Evolutionary conservation across 352 stramenopile genomes (phyloP).

Genomic region (Globisporangium mamillatum): DNA sequence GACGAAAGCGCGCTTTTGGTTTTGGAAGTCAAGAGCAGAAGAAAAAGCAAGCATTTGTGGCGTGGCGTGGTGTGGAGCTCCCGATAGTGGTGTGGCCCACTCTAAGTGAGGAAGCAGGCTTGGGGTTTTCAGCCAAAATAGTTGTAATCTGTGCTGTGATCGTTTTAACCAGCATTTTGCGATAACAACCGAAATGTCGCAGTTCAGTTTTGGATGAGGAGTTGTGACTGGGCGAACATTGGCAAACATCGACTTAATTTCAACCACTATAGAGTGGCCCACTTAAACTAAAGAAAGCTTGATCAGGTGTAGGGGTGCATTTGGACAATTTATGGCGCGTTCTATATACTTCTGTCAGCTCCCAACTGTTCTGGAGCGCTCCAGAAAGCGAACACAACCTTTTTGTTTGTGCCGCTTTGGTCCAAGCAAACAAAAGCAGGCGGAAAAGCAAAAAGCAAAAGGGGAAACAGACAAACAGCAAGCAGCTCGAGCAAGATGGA

Average conservation of each 20-base stretch:
- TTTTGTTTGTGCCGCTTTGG: neutral
- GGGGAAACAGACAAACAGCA: neutral
- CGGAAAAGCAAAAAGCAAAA: neutral
- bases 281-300: neutral
- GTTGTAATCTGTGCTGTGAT: too few relatives aligned
- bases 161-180: too few relatives aligned
- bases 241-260: neutral
- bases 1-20: constrained; percentile 7
- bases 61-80: too few relatives aligned
- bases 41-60: too few relatives aligned
- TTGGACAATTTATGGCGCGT: constrained; percentile 1
- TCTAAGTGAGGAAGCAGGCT: neutral
- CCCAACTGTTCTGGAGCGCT: neutral
- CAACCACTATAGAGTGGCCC: neutral
- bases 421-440: neutral
- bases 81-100: neutral
- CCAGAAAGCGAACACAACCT: neutral
- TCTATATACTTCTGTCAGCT: neutral
- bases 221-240: neutral
- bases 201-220: neutral
- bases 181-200: too few relatives aligned
- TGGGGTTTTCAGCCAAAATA: too few relatives aligned
- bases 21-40: neutral
- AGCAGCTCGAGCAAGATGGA: constrained; percentile 44
- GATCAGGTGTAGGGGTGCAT: constrained; percentile 10